These are phyloP conservation scores for Gnetum montanum DNA, from an alignment of 75 land plant species.

Conservation along the genomic window DNA sequence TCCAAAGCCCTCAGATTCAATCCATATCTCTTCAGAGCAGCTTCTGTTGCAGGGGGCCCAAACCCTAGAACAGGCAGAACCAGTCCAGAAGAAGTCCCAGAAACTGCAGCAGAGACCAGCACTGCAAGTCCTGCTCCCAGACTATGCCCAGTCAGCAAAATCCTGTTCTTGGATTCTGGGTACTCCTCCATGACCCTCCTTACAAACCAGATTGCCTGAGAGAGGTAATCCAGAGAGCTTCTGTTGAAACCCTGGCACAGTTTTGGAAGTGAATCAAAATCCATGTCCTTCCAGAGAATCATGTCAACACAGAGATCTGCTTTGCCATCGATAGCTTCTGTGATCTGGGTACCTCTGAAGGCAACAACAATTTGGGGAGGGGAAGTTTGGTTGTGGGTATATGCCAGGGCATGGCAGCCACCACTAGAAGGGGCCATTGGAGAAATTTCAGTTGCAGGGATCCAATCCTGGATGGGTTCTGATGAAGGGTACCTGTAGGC, in stretches of 20 bases:
- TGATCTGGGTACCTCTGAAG: constrained; percentile 24
- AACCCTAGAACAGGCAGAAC: too few relatives aligned
- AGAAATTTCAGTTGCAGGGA: constrained; percentile 6
- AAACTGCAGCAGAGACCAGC: background rate
- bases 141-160: too few relatives aligned
- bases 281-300: constrained; percentile 10
- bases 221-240: constrained; percentile 20
- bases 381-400: background rate
- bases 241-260: constrained; percentile 6
- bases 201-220: constrained; percentile 17
- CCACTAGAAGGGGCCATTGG: constrained; percentile 12
- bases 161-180: background rate
- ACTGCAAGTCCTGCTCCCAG: too few relatives aligned
- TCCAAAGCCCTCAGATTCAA: too few relatives aligned
- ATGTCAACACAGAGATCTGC: constrained; percentile 21
- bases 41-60: too few relatives aligned
- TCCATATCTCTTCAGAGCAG: too few relatives aligned
- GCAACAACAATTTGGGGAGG: constrained; percentile 22
- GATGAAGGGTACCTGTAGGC: constrained; percentile 15
- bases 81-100: too few relatives aligned
- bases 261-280: constrained; percentile 6
- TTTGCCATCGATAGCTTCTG: constrained; percentile 3
- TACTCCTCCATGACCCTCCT: constrained; percentile 8
- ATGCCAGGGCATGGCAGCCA: constrained; percentile 15
- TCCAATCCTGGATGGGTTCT: constrained; percentile 11